phyloP scores from a whole-genome alignment of 2,329 filamentous ascomycete genomes.

The Colletotrichum viniferum region DNA sequence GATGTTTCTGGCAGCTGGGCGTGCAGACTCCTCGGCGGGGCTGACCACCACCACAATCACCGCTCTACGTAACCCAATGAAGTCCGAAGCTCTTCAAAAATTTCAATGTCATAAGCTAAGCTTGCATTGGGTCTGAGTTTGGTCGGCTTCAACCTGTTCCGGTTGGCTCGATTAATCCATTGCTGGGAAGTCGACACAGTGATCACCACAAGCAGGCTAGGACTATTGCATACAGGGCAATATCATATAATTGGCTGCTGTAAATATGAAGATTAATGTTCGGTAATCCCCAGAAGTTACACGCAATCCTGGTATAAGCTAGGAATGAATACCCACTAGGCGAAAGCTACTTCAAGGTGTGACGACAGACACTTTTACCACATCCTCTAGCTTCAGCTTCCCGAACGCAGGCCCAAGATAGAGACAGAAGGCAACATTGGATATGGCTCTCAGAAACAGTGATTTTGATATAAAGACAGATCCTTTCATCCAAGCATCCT shows the following conservation, averaged over 20 bases:
- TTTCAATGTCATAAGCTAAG: background rate
- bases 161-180: background rate
- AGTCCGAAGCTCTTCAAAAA: background rate
- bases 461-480: background rate
- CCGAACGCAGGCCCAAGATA: background rate
- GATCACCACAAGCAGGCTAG: background rate
- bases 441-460: background rate
- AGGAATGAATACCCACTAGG: no score
- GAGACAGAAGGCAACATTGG: background rate
- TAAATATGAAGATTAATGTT: no score
- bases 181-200: background rate
- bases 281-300: no score
- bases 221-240: rapidly evolving
- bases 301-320: no score
- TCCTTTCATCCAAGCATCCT: background rate
- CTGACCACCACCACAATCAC: background rate
- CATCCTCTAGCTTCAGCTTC: background rate
- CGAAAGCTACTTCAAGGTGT: background rate
- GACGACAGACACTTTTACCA: background rate
- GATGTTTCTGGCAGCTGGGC: background rate
- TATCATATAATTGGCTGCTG: no score
- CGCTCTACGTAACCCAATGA: background rate
- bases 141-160: background rate
- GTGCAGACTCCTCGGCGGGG: background rate
- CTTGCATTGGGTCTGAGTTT: background rate